Evolutionary conservation across 371 early-diverging fungal genomes (phyloP), one percentile per base, ranked within the genome.

Genomic region (Nematocida major): DNA sequence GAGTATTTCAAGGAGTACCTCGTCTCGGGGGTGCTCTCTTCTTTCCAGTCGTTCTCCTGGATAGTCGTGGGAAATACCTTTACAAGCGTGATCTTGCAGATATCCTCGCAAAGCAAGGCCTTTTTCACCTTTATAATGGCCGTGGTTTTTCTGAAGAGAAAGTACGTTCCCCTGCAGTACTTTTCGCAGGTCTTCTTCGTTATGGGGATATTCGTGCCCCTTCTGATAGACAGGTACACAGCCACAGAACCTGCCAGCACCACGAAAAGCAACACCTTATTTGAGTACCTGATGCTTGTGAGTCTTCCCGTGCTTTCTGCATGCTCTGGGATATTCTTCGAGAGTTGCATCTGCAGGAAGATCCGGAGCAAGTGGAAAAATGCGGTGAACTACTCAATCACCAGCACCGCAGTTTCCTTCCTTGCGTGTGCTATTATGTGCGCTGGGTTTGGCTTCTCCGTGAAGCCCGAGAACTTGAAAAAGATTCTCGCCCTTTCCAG

Each of bases 61-160:
- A 50, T 73, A 26, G n/a, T 30, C 13, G 22, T 32, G 9, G 13
- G 26, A 11, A 47, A 65, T 49, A n/a, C 15, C 7, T 32, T 73
- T 2, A 20, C 53, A 1, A 36, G 15, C 39, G 7, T 73, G 4
- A 26, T 63, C 28, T 13, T 48, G 38, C 76, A 66, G 47, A 62
- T 73, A 30, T 11, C 48, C 24, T 5, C 47, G 39, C 59, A 61
- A 13, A 51, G 34, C 43, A 59, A 32, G 34, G 32, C 51, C 20
- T 73, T 73, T 26, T 73, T 73, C 53, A 65, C 63, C 11, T 73
- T 63, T 65, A 3, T 62, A 13, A 50, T 73, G 20, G 78, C 76
- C n/a, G n/a, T 34, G 9, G 40, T 50, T 3, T 34, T 73, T 39
- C 43, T 73, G 4, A 39, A 34, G 11, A 15, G 49, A 39, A 65